phyloP scores from a whole-genome alignment of 2,329 filamentous ascomycete genomes.

The Colletotrichum incanum region DNA sequence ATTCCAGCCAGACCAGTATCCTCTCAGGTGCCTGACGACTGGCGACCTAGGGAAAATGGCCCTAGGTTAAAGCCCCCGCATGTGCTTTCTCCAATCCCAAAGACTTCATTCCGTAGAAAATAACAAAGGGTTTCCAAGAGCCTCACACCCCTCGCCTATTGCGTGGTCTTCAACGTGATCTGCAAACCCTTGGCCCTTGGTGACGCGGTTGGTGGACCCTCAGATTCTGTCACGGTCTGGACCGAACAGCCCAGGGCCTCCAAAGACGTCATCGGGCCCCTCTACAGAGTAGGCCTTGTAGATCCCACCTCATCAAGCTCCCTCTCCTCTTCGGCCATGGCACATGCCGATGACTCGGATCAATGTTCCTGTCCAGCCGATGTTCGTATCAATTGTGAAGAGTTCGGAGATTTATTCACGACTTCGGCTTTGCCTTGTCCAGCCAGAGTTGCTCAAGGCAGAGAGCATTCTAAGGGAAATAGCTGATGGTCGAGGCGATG shows the following conservation, averaged over 20 bases:
- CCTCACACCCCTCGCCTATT: neutral
- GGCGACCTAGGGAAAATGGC: too few species aligned
- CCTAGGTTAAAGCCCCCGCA: too few species aligned
- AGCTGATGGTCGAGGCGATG: neutral
- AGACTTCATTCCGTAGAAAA: neutral
- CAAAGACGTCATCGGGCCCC: conserved; percentile 28
- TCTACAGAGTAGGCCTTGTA: neutral
- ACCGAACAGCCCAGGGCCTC: conserved; percentile 12
- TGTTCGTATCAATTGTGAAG: neutral
- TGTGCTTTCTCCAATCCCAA: neutral
- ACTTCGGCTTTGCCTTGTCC: neutral
- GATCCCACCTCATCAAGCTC: conserved; percentile 11
- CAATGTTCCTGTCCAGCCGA: neutral
- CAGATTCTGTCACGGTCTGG: conserved; percentile 21
- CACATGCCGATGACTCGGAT: neutral
- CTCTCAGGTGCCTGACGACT: neutral
- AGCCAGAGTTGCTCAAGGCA: neutral
- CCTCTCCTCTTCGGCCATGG: neutral
- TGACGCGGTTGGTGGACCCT: conserved; percentile 30
- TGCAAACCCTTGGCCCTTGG: conserved; percentile 18
- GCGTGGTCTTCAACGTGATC: neutral
- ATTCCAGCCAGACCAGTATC: neutral
- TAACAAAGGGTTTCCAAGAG: neutral
- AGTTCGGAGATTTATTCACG: neutral
- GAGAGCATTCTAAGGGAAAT: neutral